These are phyloP conservation scores for Metarhizium album DNA, from an alignment of 2,329 filamentous ascomycete species.

Conservation along the genomic window DNA sequence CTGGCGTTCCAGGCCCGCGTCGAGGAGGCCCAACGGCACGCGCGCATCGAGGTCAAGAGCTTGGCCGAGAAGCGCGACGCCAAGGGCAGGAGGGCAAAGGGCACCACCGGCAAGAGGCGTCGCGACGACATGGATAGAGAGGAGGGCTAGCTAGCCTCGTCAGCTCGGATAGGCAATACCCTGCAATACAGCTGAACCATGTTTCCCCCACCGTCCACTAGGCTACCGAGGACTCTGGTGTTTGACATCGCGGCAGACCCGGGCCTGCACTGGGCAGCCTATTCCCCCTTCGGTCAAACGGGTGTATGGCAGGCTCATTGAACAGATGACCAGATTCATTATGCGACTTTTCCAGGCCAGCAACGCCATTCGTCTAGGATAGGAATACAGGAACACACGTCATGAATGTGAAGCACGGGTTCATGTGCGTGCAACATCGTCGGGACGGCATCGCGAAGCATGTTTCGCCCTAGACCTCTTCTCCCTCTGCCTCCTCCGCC, in stretches of 20 bases:
- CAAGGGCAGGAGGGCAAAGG: constrained; percentile 36
- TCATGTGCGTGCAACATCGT: not conserved
- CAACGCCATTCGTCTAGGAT: not conserved
- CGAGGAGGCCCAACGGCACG: constrained; percentile 71
- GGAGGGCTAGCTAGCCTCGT: constrained; percentile 41
- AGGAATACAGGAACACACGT: not conserved
- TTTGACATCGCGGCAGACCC: no score
- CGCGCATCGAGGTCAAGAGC: constrained; percentile 72
- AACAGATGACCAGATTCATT: not conserved
- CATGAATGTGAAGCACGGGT: constrained; percentile 1
- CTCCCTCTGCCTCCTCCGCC: constrained; percentile 8
- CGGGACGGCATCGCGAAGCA: not conserved
- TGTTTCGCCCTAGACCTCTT: not conserved
- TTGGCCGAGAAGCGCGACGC: constrained; percentile 58
- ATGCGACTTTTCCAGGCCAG: not conserved
- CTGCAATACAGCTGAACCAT: no score
- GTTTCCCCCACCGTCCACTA: no score
- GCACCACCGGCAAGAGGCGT: constrained; percentile 25
- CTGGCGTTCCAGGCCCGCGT: constrained; percentile 71
- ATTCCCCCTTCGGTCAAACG: no score
- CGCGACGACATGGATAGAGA: constrained; percentile 64
- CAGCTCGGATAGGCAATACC: no score
- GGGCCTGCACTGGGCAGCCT: no score
- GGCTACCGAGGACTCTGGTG: no score
- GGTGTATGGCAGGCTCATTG: no score